phyloP scores from a whole-genome alignment of 2,329 filamentous ascomycete genomes.

The Aspergillus fumigatus region DNA sequence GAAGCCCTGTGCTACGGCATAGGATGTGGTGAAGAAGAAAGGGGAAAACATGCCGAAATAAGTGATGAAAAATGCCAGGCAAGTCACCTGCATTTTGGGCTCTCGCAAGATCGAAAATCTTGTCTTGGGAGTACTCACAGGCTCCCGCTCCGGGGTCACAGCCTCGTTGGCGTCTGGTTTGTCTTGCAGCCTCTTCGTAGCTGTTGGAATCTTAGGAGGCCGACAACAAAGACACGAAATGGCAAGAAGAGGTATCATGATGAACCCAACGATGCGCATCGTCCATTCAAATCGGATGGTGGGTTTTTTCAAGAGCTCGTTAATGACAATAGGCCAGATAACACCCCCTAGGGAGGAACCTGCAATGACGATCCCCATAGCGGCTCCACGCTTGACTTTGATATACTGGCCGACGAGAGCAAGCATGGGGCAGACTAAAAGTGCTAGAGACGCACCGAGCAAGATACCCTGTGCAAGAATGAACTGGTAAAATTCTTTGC shows the following conservation, averaged over 20 bases:
- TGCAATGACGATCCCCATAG: conserved; percentile 29
- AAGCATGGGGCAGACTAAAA: conserved; percentile 27
- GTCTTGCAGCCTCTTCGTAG: neutral
- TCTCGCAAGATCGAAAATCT: conserved; percentile 22
- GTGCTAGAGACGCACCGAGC: conserved; percentile 26
- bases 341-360: conserved; percentile 35
- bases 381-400: conserved; percentile 23
- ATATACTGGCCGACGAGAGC: conserved; percentile 29
- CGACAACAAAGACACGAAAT: conserved; percentile 24
- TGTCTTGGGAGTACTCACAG: neutral
- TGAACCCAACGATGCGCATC: conserved; percentile 38
- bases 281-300: conserved; percentile 33
- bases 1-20: conserved; percentile 23
- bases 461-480: conserved; percentile 36
- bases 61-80: conserved; percentile 30
- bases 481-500: conserved; percentile 35
- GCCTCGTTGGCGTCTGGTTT: neutral
- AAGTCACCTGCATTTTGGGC: conserved; percentile 21
- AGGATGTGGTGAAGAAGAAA: conserved; percentile 35
- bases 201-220: neutral
- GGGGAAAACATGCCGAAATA: conserved; percentile 40
- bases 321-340: conserved; percentile 32
- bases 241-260: conserved; percentile 35
- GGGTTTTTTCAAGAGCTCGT: conserved; percentile 23
- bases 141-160: neutral